Evolutionary conservation across 352 stramenopile species (phyloP), one percentile per base, ranked within the genome.

Genomic region (Globisporangium radiosum): DNA sequence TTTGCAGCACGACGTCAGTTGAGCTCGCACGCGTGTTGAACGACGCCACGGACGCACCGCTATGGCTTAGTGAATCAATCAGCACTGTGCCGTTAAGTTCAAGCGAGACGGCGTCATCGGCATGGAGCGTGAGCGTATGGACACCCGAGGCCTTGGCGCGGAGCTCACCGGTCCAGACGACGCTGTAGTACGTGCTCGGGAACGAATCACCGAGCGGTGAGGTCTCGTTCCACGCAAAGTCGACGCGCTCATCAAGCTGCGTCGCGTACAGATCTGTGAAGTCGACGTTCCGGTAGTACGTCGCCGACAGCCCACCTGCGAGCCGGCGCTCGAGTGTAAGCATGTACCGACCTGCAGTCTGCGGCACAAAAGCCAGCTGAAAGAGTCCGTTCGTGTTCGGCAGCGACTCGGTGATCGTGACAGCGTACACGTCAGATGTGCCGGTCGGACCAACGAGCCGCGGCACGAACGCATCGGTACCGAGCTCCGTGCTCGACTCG

Each of bases 301-400:
- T 97, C 1, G 84, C 90, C 38, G 92, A 76, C 6, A 99, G 76
- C 0, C 95, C 96, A 15, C 95, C 95, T 1, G 69, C 71, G 52
- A 83, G 79, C 1, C 86, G 75, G 56, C 96, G 72, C 62, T 70
- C 56, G 17, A 98, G 78, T 38, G 69, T 78, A 17, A 97, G 64
- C 37, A 70, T 60, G 64, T 98, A 97, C 9, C 61, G 57, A 7
- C 95, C 96, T 37, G 89, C 83, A 4, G 88, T 54, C 36, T 81
- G 76, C 5, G 92, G 86, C 15, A 84, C 57, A 53, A 98, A 98
- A 4, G 57, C 66, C 3, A 97, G 63, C 1, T 66, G 56, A 52
- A 97, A 98, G 11, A 78, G 70, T 7, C 92, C 95, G 54, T 98
- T 86, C 0, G 87, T 96, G 71, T 96, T 96, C 17, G 81, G 85